These are phyloP conservation scores for Spathaspora hagerdaliae DNA, from an alignment of 805 yeast species.

Conservation along the genomic window DNA sequence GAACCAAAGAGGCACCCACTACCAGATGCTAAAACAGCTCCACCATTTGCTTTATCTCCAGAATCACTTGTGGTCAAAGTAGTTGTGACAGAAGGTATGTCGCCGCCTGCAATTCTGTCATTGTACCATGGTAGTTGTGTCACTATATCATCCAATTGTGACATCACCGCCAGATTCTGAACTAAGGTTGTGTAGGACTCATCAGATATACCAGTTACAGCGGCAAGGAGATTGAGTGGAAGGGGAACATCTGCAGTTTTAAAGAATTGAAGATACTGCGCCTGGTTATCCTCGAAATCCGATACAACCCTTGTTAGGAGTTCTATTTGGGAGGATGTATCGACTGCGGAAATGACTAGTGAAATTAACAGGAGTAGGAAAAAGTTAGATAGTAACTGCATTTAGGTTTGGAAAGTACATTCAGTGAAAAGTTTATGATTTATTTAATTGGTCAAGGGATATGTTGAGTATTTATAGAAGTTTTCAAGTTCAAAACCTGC, in stretches of 20 bases:
- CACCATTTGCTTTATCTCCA: too few relatives aligned
- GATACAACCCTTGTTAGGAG: constrained; percentile 33
- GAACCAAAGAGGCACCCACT: not conserved
- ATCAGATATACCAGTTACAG: constrained; percentile 29
- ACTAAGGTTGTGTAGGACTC: constrained; percentile 35
- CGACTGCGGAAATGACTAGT: not conserved
- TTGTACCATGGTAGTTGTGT: constrained; percentile 37
- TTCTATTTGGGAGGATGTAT: constrained; percentile 3
- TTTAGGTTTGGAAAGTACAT: too few relatives aligned
- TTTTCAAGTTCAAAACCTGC: too few relatives aligned
- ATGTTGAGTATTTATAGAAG: too few relatives aligned
- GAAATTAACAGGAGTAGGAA: too few relatives aligned
- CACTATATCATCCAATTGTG: constrained; percentile 23
- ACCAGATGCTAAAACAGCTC: not conserved
- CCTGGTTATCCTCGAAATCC: constrained; percentile 24
- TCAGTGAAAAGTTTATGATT: too few relatives aligned
- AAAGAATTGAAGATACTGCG: constrained; percentile 24
- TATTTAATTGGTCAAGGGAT: too few relatives aligned
- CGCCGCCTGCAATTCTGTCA: constrained; percentile 10
- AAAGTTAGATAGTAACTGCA: too few relatives aligned
- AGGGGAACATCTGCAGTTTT: constrained; percentile 19
- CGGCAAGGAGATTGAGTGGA: constrained; percentile 25
- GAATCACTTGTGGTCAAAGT: not conserved
- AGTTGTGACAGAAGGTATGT: constrained; percentile 1
- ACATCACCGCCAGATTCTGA: constrained; percentile 15